A percentile compares a stretch with the other conserved stretches of the same genome.
phyloP scores from a whole-genome alignment of 305 asterid genomes.

The Ilex paraguariensis region DNA sequence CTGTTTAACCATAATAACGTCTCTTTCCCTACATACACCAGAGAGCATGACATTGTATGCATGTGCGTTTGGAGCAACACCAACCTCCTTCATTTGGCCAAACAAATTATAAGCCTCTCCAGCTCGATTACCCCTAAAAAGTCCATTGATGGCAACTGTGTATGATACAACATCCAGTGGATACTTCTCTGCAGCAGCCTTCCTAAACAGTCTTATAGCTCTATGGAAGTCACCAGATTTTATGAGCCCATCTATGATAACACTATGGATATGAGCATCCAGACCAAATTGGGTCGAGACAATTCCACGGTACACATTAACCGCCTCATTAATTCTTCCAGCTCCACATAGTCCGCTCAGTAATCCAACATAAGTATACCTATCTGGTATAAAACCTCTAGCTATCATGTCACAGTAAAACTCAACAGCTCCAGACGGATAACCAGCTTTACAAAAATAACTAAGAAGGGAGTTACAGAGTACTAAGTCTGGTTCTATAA shows the following conservation, averaged over 20 bases:
- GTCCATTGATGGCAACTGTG: conserved; percentile 46
- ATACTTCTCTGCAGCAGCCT: conserved; percentile 37
- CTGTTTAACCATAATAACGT: conserved; percentile 31
- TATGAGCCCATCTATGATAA: conserved; percentile 48
- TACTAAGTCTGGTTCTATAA: conserved; percentile 63
- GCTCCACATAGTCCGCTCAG: conserved; percentile 46
- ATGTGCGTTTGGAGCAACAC: conserved; percentile 35
- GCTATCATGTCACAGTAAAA: conserved; percentile 65
- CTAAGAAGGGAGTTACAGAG: conserved; percentile 60
- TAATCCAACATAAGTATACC: conserved; percentile 57
- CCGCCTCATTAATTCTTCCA: conserved; percentile 53
- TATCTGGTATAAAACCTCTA: conserved; percentile 57
- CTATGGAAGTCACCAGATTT: conserved; percentile 38
- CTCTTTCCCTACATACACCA: conserved; percentile 41
- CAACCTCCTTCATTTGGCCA: conserved; percentile 48
- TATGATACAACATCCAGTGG: conserved; percentile 56
- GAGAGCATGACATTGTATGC: conserved; percentile 49
- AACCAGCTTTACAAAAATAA: conserved; percentile 63
- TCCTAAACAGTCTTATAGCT: conserved; percentile 40
- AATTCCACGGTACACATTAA: conserved; percentile 50
- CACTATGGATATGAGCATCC: conserved; percentile 59
- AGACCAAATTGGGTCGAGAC: conserved; percentile 27
- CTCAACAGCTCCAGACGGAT: conserved; percentile 57
- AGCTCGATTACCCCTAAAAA: conserved; percentile 33
- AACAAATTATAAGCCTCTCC: conserved; percentile 51